Percentiles rank a stretch among this genome's conserved stretches.
These are phyloP conservation scores for Chloromonas sp. DNA, from an alignment of 163 green algal species.

Conservation along the genomic window DNA sequence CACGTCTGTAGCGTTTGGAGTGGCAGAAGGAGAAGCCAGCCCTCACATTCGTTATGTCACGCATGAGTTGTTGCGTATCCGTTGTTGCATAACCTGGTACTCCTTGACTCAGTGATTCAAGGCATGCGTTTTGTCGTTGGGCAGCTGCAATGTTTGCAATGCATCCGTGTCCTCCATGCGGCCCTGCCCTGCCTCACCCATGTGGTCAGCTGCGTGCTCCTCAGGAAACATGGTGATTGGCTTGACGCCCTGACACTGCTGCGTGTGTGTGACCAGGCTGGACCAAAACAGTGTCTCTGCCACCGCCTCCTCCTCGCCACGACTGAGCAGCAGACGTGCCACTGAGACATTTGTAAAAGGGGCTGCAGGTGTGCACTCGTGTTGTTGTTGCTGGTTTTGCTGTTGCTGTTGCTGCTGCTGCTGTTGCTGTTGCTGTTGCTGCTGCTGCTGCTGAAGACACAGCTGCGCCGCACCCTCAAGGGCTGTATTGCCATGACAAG, in stretches of 20 bases:
- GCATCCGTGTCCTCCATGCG: too few relatives aligned
- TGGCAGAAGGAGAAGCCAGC: too few relatives aligned
- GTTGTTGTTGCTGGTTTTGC: neutral
- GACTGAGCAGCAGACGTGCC: neutral
- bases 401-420: constrained; percentile 3
- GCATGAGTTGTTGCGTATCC: too few relatives aligned
- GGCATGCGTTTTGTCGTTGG: too few relatives aligned
- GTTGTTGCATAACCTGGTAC: too few relatives aligned
- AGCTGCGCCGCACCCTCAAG: too few relatives aligned
- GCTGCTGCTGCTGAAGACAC: too few relatives aligned
- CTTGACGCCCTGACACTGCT: neutral
- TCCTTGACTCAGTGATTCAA: too few relatives aligned
- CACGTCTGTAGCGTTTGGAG: too few relatives aligned
- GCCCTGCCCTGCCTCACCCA: neutral
- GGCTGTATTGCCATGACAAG: too few relatives aligned
- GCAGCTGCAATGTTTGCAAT: too few relatives aligned
- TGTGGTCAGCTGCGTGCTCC: neutral
- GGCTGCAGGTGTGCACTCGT: neutral
- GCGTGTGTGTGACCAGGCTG: constrained; percentile 8
- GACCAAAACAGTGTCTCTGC: constrained; percentile 6
- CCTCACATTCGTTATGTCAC: too few relatives aligned
- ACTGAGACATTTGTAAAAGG: neutral
- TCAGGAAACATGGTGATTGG: constrained; percentile 1
- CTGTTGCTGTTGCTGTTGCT: neutral
- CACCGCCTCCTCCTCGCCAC: neutral